These are phyloP conservation scores for Monilinia polystroma DNA, from an alignment of 2,329 filamentous ascomycete species.

Conservation along the genomic window DNA sequence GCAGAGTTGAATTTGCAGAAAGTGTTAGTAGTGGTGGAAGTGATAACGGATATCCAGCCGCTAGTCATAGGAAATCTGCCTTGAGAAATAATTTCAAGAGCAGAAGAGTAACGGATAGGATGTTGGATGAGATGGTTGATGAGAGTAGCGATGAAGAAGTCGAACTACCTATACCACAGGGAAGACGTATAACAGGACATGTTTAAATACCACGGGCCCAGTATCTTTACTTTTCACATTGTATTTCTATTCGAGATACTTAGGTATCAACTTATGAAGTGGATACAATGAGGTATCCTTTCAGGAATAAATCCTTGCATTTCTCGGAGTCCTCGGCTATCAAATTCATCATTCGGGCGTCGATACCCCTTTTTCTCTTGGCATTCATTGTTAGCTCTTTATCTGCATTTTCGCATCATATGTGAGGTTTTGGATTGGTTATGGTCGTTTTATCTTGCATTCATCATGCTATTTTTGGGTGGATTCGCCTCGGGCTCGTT, in stretches of 20 bases:
- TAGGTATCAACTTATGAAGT: background rate
- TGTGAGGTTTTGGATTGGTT: background rate
- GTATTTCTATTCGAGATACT: background rate
- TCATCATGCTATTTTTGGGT: background rate
- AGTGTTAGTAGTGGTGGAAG: constrained; percentile 21
- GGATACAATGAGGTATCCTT: constrained; percentile 4
- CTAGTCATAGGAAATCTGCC: background rate
- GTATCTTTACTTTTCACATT: constrained; percentile 1
- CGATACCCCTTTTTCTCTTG: constrained; percentile 1
- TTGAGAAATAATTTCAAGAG: constrained; percentile 28
- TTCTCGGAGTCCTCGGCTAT: constrained; percentile 12
- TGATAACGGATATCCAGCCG: constrained; percentile 7
- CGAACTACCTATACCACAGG: constrained; percentile 35
- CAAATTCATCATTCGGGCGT: constrained; percentile 1
- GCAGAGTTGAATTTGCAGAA: constrained; percentile 33
- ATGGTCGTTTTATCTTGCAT: background rate
- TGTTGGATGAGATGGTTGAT: constrained; percentile 40
- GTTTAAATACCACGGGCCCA: constrained; percentile 14
- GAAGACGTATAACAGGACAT: constrained; percentile 33
- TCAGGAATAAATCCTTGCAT: constrained; percentile 13
- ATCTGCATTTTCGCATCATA: background rate
- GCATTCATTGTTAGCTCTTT: background rate
- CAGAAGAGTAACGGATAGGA: constrained; percentile 36
- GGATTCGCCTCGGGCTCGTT: background rate
- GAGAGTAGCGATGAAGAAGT: constrained; percentile 42